Evolutionary conservation across 176 grass and related monocot genomes (phyloP).

Genomic region (Oryza meyeriana): DNA sequence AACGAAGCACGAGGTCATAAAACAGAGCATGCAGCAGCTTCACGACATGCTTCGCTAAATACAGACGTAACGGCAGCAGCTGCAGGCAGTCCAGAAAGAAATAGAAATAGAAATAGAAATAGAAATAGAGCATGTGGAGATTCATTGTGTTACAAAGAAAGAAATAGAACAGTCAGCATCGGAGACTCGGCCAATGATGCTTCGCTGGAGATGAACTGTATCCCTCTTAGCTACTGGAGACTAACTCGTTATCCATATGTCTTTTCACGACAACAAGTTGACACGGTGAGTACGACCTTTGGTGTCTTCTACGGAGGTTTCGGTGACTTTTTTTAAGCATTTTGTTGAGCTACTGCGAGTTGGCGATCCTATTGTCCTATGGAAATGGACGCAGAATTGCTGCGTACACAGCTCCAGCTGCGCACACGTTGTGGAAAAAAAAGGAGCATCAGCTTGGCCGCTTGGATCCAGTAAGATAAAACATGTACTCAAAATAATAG

Average conservation of each 20-base stretch:
- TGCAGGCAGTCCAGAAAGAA: too few relatives aligned
- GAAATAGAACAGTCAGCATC: too few relatives aligned
- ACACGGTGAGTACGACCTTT: neutral
- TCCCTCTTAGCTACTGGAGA: neutral
- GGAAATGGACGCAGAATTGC: neutral
- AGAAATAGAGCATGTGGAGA: too few relatives aligned
- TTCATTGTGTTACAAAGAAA: too few relatives aligned
- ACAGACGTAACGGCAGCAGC: too few relatives aligned
- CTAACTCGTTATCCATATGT: neutral
- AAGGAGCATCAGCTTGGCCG: neutral
- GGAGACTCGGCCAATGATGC: neutral
- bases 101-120: too few relatives aligned
- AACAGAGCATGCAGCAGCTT: too few relatives aligned
- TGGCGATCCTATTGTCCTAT: too few relatives aligned
- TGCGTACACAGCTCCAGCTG: too few relatives aligned
- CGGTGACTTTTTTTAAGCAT: neutral
- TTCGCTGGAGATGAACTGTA: conserved; percentile 5
- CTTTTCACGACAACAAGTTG: neutral
- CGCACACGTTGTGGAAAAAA: neutral
- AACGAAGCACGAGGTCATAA: too few relatives aligned
- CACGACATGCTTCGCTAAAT: too few relatives aligned
- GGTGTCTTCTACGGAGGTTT: neutral
- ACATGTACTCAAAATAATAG: neutral
- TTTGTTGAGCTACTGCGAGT: too few relatives aligned
- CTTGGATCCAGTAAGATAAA: neutral